Conservation (phyloP, 1,284 basidiomycete species). For the Tremellales sp. region DNA sequence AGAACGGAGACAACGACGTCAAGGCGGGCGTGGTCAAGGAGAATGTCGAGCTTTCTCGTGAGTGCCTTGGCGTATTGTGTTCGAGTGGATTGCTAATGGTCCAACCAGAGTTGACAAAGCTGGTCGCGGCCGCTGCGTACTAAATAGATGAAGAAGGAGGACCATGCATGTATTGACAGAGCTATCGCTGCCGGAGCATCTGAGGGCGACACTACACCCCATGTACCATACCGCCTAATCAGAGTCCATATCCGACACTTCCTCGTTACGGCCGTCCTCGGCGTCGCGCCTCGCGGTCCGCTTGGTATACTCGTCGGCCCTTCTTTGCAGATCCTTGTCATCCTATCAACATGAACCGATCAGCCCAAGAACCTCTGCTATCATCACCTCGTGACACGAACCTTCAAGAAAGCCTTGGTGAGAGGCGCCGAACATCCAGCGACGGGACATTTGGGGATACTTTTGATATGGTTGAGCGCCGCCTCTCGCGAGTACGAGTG, state of each 20-base stretch:
- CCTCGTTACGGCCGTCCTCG: too few relatives aligned
- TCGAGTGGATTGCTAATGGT: slow-evolving; percentile 3
- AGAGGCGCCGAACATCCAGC: slow-evolving; percentile 38
- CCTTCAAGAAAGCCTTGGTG: slow-evolving; percentile 7
- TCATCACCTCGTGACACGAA: slow-evolving; percentile 5
- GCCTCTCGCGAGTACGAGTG: slow-evolving; percentile 27
- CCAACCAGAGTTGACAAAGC: slow-evolving; percentile 75
- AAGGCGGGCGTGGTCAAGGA: slow-evolving; percentile 91
- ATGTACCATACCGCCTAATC: too few relatives aligned
- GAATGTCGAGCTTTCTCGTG: slow-evolving; percentile 80
- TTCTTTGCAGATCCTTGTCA: too few relatives aligned
- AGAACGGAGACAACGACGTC: slow-evolving; percentile 91
- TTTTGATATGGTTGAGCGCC: slow-evolving; percentile 17
- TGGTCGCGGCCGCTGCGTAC: slow-evolving; percentile 58
- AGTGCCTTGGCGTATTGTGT: slow-evolving; percentile 42
- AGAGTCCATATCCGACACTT: too few relatives aligned
- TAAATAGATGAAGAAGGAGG: too few relatives aligned
- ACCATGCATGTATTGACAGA: too few relatives aligned
- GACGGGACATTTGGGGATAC: slow-evolving; percentile 28
- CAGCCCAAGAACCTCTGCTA: not conserved
- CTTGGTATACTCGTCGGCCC: too few relatives aligned
- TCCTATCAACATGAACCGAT: slow-evolving; percentile 3
- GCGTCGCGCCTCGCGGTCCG: too few relatives aligned
- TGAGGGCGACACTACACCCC: too few relatives aligned
- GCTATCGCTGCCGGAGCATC: too few relatives aligned